Base-by-base conservation (phyloP, 768 basidiomycete genomes). In the Mycena epipterygia region DNA sequence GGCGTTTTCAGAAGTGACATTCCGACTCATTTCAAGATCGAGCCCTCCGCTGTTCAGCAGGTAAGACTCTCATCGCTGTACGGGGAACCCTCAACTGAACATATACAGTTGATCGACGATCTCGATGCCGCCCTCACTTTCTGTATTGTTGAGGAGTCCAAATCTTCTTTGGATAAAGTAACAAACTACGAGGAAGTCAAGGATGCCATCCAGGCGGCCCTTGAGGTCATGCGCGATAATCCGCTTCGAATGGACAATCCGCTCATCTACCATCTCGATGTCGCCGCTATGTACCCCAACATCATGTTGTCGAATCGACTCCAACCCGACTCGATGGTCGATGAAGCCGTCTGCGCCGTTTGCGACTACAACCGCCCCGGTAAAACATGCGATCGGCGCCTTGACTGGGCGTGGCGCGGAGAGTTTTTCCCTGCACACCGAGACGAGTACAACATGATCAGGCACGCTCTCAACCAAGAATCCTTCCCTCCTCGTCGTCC, bases 301-400 rank as follows among this genome's bases (percentile, higher is more conserved):
- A 99, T 99, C 89, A 99, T 99, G 98, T 92, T 99, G 85, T 98
- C 97, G 21, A 99, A 99, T 79, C 95, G 98, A 37, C 87, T 99
- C 2, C 98, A 99, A 75, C 98, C 98, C 2, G 98, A 99, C 81
- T 98, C 98, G 2, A 94, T 99, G 84, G 93, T 98, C 13, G 95
- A 97, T 76, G 98, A 99, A 80, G 91, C 97, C 23, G 93, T 92
- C 21, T 99, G 98, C 77, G 98, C 98, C 1, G 96, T 98, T 2
- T 99, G 98, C 82, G 98, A 99, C 81, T 99, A 93, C 80, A 99
- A 99, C 76, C 90, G 97, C 12, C 97, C 98, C 0, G 95, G 95
- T 25, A 99, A 99, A 83, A 88, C 90, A 14, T 99, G 98, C 81
- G 98, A 99, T 78, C 85, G 98, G 52, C 88, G 94, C 39, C 86